Percentiles rank a stretch among this genome's conserved stretches.
Evolutionary conservation across 257 asterid genomes (phyloP).

Genomic region (Dorcoceras hygrometricum): DNA sequence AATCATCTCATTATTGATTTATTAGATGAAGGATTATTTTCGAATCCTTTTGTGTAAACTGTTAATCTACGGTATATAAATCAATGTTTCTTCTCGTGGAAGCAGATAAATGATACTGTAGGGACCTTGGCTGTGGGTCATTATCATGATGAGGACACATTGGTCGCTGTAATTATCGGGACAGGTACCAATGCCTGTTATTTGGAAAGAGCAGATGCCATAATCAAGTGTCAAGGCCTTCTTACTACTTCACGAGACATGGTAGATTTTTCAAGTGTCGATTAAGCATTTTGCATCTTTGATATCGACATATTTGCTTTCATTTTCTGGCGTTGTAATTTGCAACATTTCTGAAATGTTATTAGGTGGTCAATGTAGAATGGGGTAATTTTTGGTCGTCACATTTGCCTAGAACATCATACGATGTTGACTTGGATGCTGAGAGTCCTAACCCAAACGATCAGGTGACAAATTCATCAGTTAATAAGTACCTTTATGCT

Average conservation of each 20-base stretch:
- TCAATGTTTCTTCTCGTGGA: conserved; percentile 9
- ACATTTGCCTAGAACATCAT: conserved; percentile 79
- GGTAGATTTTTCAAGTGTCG: conserved; percentile 41
- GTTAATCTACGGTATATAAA: background rate
- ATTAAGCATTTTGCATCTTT: conserved; percentile 2
- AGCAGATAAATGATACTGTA: conserved; percentile 80
- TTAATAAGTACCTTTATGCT: conserved; percentile 1
- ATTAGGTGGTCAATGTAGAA: conserved; percentile 84
- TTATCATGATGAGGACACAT: conserved; percentile 78
- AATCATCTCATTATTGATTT: background rate
- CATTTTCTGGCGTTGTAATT: background rate
- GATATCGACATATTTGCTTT: conserved; percentile 1
- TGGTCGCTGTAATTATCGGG: conserved; percentile 80
- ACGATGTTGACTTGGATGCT: conserved; percentile 71
- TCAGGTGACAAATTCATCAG: conserved; percentile 44
- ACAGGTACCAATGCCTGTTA: conserved; percentile 97
- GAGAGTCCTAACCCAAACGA: conserved; percentile 80
- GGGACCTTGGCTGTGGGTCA: conserved; percentile 84
- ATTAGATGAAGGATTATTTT: conserved; percentile 25
- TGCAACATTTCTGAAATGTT: conserved; percentile 16
- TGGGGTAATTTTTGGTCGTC: conserved; percentile 98
- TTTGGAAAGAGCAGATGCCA: conserved; percentile 82
- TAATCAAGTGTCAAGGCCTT: conserved; percentile 82
- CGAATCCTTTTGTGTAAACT: background rate
- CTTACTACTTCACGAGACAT: conserved; percentile 60